Percentiles rank a stretch among this genome's conserved stretches.
These are phyloP conservation scores for Entonaema liquescens DNA, from an alignment of 495 filamentous ascomycete genomes.

Conservation along the genomic window DNA sequence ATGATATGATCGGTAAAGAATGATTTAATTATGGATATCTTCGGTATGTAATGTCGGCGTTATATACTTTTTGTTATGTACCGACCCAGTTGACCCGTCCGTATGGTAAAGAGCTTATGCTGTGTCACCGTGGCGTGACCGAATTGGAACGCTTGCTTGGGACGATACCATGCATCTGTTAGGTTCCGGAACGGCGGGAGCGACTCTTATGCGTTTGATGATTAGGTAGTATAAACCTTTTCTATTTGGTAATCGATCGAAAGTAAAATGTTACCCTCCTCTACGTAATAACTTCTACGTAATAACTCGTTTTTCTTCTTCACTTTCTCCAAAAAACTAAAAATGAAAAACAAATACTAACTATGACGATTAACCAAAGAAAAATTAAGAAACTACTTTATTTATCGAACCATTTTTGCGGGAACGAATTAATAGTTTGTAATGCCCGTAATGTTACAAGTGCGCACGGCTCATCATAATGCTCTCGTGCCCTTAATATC, in stretches of 20 bases:
- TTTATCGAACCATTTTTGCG: not conserved
- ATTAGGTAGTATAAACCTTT: not conserved
- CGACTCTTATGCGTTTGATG: not conserved
- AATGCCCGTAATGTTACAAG: not conserved
- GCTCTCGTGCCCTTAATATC: not conserved
- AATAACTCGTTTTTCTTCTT: too few species aligned
- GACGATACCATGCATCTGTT: slow-evolving; percentile 6
- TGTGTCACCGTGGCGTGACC: slow-evolving; percentile 33
- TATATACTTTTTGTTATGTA: not conserved
- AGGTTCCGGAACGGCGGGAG: slow-evolving; percentile 7
- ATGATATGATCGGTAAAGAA: not conserved
- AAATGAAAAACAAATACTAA: not conserved
- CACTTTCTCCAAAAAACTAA: too few species aligned
- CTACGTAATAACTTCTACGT: too few species aligned
- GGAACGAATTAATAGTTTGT: not conserved
- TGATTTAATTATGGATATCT: slow-evolving; percentile 10
- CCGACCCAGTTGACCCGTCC: slow-evolving; percentile 10
- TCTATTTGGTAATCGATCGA: not conserved
- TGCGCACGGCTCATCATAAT: not conserved
- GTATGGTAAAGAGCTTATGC: slow-evolving; percentile 28
- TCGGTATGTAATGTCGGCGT: slow-evolving; percentile 14
- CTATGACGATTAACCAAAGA: not conserved
- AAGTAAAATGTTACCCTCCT: not conserved
- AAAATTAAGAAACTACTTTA: not conserved
- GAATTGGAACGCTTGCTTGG: slow-evolving; percentile 18